phyloP scores from a whole-genome alignment of 208 protist genomes.

The Leishmania braziliensis region DNA sequence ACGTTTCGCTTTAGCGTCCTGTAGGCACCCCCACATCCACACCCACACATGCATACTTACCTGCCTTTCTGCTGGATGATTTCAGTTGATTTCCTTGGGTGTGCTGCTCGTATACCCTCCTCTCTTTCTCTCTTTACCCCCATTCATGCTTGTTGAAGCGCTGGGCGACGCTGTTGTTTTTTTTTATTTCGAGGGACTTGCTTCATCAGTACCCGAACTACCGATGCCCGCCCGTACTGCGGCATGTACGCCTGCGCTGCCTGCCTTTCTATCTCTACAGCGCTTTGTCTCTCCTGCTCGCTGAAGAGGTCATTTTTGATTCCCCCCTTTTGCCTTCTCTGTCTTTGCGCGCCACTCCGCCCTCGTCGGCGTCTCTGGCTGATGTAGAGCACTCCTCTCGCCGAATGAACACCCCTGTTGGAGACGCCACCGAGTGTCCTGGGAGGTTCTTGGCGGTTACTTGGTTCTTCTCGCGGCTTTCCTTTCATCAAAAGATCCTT shows the following conservation, averaged over 20 bases:
- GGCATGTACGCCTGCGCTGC: not conserved
- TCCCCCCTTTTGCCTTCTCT: not conserved
- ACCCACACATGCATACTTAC: not conserved
- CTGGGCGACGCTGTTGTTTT: not conserved
- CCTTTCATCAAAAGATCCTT: not conserved
- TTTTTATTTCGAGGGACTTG: not conserved
- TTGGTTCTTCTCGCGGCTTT: not conserved
- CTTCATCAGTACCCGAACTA: not conserved
- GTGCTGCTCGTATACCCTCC: not conserved
- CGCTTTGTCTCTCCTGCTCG: not conserved
- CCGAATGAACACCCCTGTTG: not conserved
- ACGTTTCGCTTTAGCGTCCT: not conserved
- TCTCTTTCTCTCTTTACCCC: not conserved
- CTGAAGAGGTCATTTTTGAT: not conserved
- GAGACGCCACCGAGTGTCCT: not conserved
- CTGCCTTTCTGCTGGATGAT: not conserved
- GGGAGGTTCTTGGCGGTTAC: not conserved
- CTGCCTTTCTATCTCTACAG: not conserved
- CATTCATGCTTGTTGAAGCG: not conserved
- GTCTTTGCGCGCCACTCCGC: not conserved
- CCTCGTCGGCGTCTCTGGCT: not conserved
- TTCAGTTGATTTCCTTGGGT: not conserved
- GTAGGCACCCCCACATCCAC: not conserved
- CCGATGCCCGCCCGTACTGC: not conserved
- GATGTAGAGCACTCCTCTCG: not conserved